Evolutionary conservation across 352 stramenopile species (phyloP).

Genomic region (Globisporangium sylvaticum): DNA sequence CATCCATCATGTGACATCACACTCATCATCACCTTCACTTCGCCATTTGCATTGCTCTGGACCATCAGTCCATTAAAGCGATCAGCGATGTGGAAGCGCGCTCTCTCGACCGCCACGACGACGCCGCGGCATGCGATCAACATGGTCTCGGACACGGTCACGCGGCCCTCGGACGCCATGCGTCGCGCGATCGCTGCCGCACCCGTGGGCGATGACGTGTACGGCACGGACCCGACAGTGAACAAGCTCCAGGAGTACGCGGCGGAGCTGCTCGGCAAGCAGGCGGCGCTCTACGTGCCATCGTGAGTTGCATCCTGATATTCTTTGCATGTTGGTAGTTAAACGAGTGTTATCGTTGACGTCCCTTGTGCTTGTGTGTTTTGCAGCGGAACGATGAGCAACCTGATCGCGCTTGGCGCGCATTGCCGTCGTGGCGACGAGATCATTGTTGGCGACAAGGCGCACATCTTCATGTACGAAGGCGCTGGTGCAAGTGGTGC

Average conservation of each 20-base stretch:
- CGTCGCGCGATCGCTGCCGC: conserved; percentile 84
- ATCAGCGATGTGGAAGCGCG: conserved; percentile 11
- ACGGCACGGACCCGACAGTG: conserved; percentile 91
- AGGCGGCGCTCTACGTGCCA: conserved; percentile 93
- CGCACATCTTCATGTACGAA: conserved; percentile 98
- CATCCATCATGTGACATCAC: neutral
- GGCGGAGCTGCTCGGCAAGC: conserved; percentile 93
- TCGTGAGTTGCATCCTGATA: conserved; percentile 56
- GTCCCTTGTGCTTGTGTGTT: neutral
- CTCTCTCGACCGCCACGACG: conserved; percentile 1
- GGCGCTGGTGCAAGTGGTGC: conserved; percentile 83
- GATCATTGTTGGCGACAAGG: conserved; percentile 93
- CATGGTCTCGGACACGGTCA: conserved; percentile 97
- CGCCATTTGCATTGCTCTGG: neutral
- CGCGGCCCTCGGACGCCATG: conserved; percentile 90
- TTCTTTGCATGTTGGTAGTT: neutral
- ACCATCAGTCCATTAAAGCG: neutral
- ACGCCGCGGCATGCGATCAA: conserved; percentile 58
- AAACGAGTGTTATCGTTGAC: neutral
- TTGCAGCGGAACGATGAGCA: conserved; percentile 94
- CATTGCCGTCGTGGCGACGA: conserved; percentile 93
- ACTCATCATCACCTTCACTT: neutral
- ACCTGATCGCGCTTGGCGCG: conserved; percentile 92
- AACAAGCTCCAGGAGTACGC: conserved; percentile 89
- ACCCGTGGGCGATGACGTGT: conserved; percentile 74